Conservation (phyloP, 2,329 filamentous ascomycete genomes). For the Trichoderma oligosporum region DNA sequence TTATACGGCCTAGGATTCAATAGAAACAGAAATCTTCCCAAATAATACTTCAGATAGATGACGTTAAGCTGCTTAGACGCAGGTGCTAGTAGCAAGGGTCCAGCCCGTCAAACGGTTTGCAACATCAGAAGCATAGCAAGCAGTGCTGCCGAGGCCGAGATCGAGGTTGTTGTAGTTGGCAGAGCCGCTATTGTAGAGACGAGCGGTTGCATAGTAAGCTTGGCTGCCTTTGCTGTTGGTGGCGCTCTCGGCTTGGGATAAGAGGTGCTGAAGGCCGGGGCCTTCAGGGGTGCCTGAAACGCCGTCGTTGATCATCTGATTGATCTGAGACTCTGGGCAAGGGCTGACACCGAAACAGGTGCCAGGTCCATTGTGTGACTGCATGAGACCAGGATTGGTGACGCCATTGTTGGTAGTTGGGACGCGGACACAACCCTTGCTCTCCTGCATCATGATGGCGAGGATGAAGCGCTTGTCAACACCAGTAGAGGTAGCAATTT, state of each 20-base stretch:
- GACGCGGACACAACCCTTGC: conserved; percentile 43
- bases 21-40: not conserved
- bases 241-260: not conserved
- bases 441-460: conserved; percentile 44
- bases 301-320: conserved; percentile 40
- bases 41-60: not conserved
- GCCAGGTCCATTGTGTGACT: conserved; percentile 36
- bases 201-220: conserved; percentile 23
- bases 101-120: conserved; percentile 27
- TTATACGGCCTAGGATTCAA: not conserved
- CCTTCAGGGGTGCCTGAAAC: conserved; percentile 39
- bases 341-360: conserved; percentile 37
- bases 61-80: not conserved
- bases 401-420: conserved; percentile 41
- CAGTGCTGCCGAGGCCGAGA: conserved; percentile 22
- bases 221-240: conserved; percentile 11
- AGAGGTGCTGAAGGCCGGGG: conserved; percentile 35
- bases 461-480: conserved; percentile 43
- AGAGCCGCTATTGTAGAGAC: conserved; percentile 27
- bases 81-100: conserved; percentile 22
- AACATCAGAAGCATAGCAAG: conserved; percentile 25
- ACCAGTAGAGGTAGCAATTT: conserved; percentile 28
- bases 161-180: conserved; percentile 25
- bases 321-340: conserved; percentile 28
- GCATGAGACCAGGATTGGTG: conserved; percentile 42